These are phyloP conservation scores for Globisporangium abappressorium DNA, from an alignment of 352 stramenopile genomes.

Conservation along the genomic window DNA sequence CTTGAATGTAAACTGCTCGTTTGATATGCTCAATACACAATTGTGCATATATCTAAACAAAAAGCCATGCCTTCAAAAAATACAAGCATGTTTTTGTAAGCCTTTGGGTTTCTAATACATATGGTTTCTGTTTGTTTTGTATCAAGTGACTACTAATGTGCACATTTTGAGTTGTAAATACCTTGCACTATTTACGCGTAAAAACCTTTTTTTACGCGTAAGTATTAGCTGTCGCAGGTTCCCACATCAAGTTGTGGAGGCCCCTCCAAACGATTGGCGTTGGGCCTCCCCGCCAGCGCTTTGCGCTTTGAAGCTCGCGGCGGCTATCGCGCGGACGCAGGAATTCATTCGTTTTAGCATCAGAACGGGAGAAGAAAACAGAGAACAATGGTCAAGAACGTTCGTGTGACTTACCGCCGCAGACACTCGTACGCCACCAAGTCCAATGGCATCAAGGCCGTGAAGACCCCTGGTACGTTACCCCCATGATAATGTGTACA, in stretches of 20 bases:
- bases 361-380: constrained; percentile 76
- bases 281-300: constrained; percentile 20
- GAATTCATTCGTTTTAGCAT: constrained; percentile 46
- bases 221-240: neutral
- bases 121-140: neutral
- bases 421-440: constrained; percentile 97
- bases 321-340: constrained; percentile 8
- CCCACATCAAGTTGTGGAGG: constrained; percentile 1
- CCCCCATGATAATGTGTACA: neutral
- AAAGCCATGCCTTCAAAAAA: neutral
- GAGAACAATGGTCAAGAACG: constrained; percentile 91
- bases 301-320: constrained; percentile 11
- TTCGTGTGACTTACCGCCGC: constrained; percentile 93
- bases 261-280: constrained; percentile 45
- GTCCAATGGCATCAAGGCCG: constrained; percentile 91
- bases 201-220: constrained; percentile 8
- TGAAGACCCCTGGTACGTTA: constrained; percentile 95
- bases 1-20: neutral
- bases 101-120: neutral
- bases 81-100: neutral
- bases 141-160: neutral
- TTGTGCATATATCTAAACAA: neutral
- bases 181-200: neutral
- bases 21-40: neutral
- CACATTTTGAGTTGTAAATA: neutral